Evolutionary conservation across 1,139 yeast species (phyloP).

Genomic region (Suhomyces wounanorum): DNA sequence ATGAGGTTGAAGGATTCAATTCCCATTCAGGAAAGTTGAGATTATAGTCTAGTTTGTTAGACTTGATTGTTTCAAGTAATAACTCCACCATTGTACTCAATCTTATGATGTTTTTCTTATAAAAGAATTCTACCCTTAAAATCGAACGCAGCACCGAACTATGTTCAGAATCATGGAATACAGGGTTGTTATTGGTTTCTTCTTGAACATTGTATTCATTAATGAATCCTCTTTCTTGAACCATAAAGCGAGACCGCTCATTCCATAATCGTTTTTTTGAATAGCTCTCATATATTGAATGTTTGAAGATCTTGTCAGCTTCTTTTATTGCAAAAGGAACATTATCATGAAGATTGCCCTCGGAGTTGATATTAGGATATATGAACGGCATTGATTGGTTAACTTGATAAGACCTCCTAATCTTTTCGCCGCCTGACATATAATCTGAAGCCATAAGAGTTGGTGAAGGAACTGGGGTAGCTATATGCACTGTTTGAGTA

Average conservation of each 20-base stretch:
- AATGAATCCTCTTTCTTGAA: conserved; percentile 72
- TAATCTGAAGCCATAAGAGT: conserved; percentile 62
- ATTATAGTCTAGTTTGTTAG: conserved; percentile 42
- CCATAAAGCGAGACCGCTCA: conserved; percentile 69
- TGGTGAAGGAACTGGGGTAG: conserved; percentile 91
- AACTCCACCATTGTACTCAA: conserved; percentile 67
- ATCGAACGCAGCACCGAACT: conserved; percentile 32
- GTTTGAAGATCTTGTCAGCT: conserved; percentile 61
- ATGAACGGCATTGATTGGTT: conserved; percentile 80
- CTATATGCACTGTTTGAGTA: conserved; percentile 69
- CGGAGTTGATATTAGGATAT: conserved; percentile 49
- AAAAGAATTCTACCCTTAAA: conserved; percentile 62
- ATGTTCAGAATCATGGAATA: not conserved
- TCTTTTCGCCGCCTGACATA: conserved; percentile 62
- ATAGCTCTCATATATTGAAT: conserved; percentile 65
- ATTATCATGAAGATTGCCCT: conserved; percentile 17
- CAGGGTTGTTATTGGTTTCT: not conserved
- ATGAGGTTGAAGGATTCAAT: conserved; percentile 38
- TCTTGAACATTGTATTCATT: conserved; percentile 23
- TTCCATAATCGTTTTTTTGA: conserved; percentile 69
- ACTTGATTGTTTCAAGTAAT: conserved; percentile 60
- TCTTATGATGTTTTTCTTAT: conserved; percentile 51
- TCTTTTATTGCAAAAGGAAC: conserved; percentile 80
- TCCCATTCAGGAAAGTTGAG: conserved; percentile 42
- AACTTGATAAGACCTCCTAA: conserved; percentile 73